Conservation (phyloP, 2,329 filamentous ascomycete species). For the Furcasterigmium furcatum region DNA sequence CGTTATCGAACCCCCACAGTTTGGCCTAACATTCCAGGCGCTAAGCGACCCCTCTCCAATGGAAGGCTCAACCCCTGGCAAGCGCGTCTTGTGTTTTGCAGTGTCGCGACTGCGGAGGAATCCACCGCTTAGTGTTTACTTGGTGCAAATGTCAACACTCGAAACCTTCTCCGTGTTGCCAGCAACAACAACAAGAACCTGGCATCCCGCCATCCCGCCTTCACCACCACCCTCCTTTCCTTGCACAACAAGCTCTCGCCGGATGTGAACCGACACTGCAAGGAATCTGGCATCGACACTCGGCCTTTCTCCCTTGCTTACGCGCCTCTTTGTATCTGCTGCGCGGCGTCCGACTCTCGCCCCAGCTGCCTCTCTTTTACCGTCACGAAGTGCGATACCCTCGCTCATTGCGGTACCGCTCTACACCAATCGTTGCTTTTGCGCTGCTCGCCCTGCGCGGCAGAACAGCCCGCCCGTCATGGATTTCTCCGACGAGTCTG, state of each 20-base stretch:
- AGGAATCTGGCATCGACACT: not conserved
- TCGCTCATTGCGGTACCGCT: not conserved
- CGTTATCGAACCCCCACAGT: not conserved
- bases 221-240: conserved; percentile 5
- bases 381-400: not conserved
- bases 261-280: conserved; percentile 1
- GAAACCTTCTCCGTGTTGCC: conserved; percentile 8
- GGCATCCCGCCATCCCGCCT: conserved; percentile 4
- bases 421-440: not conserved
- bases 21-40: not conserved
- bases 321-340: conserved; percentile 6
- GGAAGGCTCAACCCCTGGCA: not conserved
- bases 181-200: conserved; percentile 11
- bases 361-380: not conserved
- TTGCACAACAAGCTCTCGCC: conserved; percentile 8
- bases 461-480: conserved; percentile 30
- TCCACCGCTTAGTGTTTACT: conserved; percentile 3
- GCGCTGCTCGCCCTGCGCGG: conserved; percentile 6
- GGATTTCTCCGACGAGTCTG: conserved; percentile 56
- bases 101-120: not conserved
- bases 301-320: conserved; percentile 2
- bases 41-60: not conserved
- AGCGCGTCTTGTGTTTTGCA: not conserved
- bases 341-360: conserved; percentile 6
- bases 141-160: conserved; percentile 13